A percentile compares a stretch with the other conserved stretches of the same genome.
These are phyloP conservation scores for Solioccasus polychromus DNA, from an alignment of 768 basidiomycete genomes.

Conservation along the genomic window DNA sequence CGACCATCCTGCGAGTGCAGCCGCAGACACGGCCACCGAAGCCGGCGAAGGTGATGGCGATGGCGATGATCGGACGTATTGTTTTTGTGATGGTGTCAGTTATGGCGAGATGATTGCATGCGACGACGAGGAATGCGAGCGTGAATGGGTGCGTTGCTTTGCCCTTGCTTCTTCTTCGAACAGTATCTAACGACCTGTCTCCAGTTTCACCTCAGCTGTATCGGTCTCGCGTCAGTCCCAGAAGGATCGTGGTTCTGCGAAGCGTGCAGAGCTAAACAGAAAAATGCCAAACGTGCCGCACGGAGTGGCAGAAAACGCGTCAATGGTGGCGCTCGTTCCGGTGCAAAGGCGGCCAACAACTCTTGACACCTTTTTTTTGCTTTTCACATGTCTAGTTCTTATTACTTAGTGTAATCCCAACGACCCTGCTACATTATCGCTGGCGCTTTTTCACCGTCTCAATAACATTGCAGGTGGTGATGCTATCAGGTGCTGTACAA, in stretches of 20 bases:
- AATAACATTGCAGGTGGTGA: constrained; percentile 5
- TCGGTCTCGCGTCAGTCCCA: constrained; percentile 63
- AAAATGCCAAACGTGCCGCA: constrained; percentile 47
- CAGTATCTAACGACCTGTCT: constrained; percentile 9
- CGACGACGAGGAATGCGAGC: constrained; percentile 74
- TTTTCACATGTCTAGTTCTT: constrained; percentile 23
- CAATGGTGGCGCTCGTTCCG: constrained; percentile 31
- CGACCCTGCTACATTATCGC: no score
- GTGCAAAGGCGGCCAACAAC: constrained; percentile 29
- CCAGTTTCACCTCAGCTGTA: constrained; percentile 80
- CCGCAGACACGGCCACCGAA: constrained; percentile 41
- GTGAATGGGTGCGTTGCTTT: constrained; percentile 76
- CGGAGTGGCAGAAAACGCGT: constrained; percentile 53
- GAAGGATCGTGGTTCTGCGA: constrained; percentile 79
- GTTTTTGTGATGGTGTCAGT: constrained; percentile 79
- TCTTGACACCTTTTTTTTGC: constrained; percentile 18
- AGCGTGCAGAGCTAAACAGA: constrained; percentile 53
- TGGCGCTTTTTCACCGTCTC: no score
- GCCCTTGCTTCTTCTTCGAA: constrained; percentile 4
- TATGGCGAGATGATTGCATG: constrained; percentile 97
- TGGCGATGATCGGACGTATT: constrained; percentile 67
- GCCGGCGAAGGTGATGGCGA: constrained; percentile 53
- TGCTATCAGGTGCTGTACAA: constrained; percentile 24
- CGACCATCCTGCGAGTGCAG: constrained; percentile 34
- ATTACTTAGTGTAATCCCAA: constrained; percentile 28